Evolutionary conservation across 768 basidiomycete species (phyloP).

Genomic region (Megacollybia marginata): DNA sequence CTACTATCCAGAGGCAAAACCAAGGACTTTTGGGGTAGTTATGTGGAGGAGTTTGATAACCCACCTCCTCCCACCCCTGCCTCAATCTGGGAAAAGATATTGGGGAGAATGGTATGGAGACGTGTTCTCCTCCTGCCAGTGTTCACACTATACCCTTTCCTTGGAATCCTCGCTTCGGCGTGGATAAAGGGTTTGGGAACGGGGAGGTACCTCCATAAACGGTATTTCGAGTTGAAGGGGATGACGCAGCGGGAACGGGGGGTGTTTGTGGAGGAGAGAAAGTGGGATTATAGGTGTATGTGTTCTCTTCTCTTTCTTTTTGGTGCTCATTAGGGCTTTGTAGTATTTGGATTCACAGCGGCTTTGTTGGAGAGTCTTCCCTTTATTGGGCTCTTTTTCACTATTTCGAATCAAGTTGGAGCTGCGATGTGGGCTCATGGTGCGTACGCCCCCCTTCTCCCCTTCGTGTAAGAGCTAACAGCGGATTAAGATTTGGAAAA

Average conservation of each 20-base stretch:
- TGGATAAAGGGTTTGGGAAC: slow-evolving; percentile 64
- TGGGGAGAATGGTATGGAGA: slow-evolving; percentile 37
- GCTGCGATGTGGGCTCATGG: slow-evolving; percentile 91
- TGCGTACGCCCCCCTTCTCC: slow-evolving; percentile 18
- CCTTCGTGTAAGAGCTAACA: background rate
- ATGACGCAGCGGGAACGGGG: slow-evolving; percentile 68
- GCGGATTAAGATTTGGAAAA: slow-evolving; percentile 56
- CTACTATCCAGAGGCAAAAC: slow-evolving; percentile 79
- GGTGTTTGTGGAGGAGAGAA: slow-evolving; percentile 81
- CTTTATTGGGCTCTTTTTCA: slow-evolving; percentile 74
- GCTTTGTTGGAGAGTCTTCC: slow-evolving; percentile 78
- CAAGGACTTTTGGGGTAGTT: slow-evolving; percentile 75
- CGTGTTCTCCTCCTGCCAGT: slow-evolving; percentile 51
- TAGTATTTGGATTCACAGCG: slow-evolving; percentile 83
- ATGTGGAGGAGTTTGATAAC: slow-evolving; percentile 73
- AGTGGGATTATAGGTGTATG: slow-evolving; percentile 80
- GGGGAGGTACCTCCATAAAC: slow-evolving; percentile 58
- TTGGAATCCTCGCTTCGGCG: slow-evolving; percentile 56
- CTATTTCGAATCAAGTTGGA: slow-evolving; percentile 81
- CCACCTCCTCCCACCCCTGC: slow-evolving; percentile 37
- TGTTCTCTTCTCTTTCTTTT: background rate
- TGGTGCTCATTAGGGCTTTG: background rate
- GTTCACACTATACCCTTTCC: slow-evolving; percentile 59
- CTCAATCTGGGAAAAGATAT: slow-evolving; percentile 22
- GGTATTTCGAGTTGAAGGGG: slow-evolving; percentile 83